Percentiles rank a stretch among this genome's conserved stretches.
Conservation (phyloP, 1,139 yeast genomes). For the Blastobotrys arbuscula region DNA sequence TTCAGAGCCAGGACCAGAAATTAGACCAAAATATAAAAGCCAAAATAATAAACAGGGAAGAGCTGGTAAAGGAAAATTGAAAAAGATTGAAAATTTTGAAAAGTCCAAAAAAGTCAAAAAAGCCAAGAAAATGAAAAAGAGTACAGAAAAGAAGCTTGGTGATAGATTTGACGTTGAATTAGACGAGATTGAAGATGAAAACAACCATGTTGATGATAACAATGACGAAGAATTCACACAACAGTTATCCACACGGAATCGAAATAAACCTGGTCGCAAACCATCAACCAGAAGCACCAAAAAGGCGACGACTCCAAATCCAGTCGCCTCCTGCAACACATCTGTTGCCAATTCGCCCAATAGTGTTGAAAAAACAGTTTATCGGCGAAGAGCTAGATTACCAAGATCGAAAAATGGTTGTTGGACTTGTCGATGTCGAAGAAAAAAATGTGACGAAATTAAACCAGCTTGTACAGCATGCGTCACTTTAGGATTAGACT, state of each 20-base stretch:
- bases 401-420: slow-evolving; percentile 36
- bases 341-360: neutral
- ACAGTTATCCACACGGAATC: neutral
- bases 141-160: too few relatives aligned
- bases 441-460: slow-evolving; percentile 80
- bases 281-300: neutral
- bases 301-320: too few relatives aligned
- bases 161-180: too few relatives aligned
- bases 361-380: neutral
- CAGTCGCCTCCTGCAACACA: neutral
- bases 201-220: too few relatives aligned
- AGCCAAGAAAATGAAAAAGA: too few relatives aligned
- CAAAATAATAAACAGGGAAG: too few relatives aligned
- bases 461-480: slow-evolving; percentile 43
- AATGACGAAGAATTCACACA: neutral
- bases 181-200: too few relatives aligned
- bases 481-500: slow-evolving; percentile 32
- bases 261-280: neutral
- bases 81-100: too few relatives aligned
- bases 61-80: too few relatives aligned
- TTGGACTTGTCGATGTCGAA: slow-evolving; percentile 57
- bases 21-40: too few relatives aligned
- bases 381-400: slow-evolving; percentile 14
- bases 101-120: too few relatives aligned
- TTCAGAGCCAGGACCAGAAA: too few relatives aligned